Evolutionary conservation across 345 rosid species (phyloP).

Genomic region (Arabis hirsuta): DNA sequence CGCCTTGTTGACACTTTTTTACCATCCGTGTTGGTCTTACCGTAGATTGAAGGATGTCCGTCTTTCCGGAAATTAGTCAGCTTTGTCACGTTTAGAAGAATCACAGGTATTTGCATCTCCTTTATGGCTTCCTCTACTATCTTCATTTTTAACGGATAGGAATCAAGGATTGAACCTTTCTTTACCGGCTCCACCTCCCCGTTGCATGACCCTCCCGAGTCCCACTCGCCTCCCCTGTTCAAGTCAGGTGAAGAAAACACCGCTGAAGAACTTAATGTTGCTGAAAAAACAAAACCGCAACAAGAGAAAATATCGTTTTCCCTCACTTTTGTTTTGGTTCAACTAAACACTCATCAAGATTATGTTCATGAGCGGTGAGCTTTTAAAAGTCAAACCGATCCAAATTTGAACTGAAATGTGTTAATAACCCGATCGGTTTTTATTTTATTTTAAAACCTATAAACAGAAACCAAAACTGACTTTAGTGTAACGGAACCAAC

Average conservation of each 20-base stretch:
- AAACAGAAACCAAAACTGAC: background rate
- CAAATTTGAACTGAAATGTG: slow-evolving; percentile 2
- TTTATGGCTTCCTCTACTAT: slow-evolving; percentile 77
- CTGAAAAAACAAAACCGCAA: background rate
- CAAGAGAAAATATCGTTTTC: background rate
- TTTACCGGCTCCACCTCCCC: slow-evolving; percentile 75
- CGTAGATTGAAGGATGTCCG: slow-evolving; percentile 84
- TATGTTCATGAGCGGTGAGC: no score
- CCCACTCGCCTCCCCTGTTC: slow-evolving; percentile 95
- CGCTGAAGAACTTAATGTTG: background rate
- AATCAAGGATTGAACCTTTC: slow-evolving; percentile 62
- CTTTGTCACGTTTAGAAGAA: slow-evolving; percentile 76
- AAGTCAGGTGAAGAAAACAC: background rate
- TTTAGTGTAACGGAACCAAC: background rate
- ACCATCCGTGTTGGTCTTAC: slow-evolving; percentile 55
- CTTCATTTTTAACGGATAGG: slow-evolving; percentile 86
- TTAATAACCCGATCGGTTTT: background rate
- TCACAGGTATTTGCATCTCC: slow-evolving; percentile 61
- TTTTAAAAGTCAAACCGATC: background rate
- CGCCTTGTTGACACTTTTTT: slow-evolving; percentile 50
- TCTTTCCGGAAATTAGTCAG: slow-evolving; percentile 91
- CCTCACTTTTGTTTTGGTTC: no score
- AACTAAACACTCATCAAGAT: no score
- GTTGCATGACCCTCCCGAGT: slow-evolving; percentile 88
- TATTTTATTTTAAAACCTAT: background rate